phyloP scores from a whole-genome alignment of 805 yeast genomes.

The Lipomyces chichibuensis region DNA sequence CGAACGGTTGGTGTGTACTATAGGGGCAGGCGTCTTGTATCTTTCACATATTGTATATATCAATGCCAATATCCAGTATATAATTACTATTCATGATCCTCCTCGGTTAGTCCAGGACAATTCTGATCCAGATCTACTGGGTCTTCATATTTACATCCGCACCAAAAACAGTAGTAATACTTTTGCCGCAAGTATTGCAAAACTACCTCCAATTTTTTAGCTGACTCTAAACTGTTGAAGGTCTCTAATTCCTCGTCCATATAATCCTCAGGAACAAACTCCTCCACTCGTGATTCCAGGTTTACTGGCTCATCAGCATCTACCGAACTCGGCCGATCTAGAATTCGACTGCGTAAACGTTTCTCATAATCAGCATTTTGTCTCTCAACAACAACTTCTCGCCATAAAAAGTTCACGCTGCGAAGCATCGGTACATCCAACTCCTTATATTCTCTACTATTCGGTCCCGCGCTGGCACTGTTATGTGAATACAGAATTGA shows the following conservation, averaged over 20 bases:
- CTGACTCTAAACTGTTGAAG: slow-evolving; percentile 40
- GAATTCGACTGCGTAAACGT: slow-evolving; percentile 8
- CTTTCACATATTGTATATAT: background rate
- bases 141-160: slow-evolving; percentile 50
- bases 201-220: slow-evolving; percentile 45
- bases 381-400: slow-evolving; percentile 24
- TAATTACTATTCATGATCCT: slow-evolving; percentile 46
- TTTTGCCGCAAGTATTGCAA: slow-evolving; percentile 48
- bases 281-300: slow-evolving; percentile 10
- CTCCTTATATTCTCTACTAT: background rate
- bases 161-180: slow-evolving; percentile 54
- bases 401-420: slow-evolving; percentile 27
- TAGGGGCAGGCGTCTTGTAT: background rate
- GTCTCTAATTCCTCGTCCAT: slow-evolving; percentile 41
- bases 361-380: slow-evolving; percentile 8
- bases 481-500: slow-evolving; percentile 11
- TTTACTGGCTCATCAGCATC: slow-evolving; percentile 1
- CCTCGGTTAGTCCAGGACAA: slow-evolving; percentile 57
- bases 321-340: slow-evolving; percentile 20
- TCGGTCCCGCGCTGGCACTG: background rate
- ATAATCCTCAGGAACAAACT: slow-evolving; percentile 14
- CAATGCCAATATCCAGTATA: background rate
- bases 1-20: background rate
- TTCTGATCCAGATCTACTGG: slow-evolving; percentile 47
- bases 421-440: slow-evolving; percentile 12